phyloP scores from a whole-genome alignment of 305 asterid species.

The Fraxinus platypoda region DNA sequence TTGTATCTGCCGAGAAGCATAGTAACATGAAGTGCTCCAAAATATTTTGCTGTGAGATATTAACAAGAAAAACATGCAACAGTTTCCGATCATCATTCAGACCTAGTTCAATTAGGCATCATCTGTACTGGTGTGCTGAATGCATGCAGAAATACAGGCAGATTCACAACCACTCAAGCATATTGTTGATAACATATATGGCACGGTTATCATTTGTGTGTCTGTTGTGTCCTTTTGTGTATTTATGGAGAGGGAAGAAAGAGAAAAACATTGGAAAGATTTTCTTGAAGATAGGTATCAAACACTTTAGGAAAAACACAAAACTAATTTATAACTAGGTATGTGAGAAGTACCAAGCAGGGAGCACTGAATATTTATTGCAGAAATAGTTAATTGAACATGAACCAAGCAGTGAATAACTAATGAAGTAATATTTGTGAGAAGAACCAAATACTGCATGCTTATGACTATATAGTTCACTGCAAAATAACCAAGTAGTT shows the following conservation, averaged over 20 bases:
- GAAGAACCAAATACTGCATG: neutral
- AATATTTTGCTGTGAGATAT: neutral
- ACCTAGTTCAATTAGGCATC: constrained; percentile 1
- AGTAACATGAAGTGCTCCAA: neutral
- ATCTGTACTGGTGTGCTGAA: constrained; percentile 2
- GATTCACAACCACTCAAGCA: constrained; percentile 8
- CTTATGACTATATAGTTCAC: neutral
- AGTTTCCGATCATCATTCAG: neutral
- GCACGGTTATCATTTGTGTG: neutral
- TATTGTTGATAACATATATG: neutral
- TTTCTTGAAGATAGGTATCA: neutral
- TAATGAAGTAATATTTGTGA: constrained; percentile 11
- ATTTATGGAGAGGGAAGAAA: neutral
- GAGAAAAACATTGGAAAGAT: neutral
- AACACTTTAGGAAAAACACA: neutral
- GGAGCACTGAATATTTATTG: constrained; percentile 3
- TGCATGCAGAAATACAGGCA: constrained; percentile 1
- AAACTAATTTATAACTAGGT: constrained; percentile 9
- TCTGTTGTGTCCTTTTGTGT: neutral
- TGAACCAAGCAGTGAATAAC: constrained; percentile 7
- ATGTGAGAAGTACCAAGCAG: constrained; percentile 4
- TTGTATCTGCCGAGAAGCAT: neutral
- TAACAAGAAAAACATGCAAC: neutral
- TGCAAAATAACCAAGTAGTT: constrained; percentile 8
- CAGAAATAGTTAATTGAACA: constrained; percentile 8